These are phyloP conservation scores for Fusarium camptoceras DNA, from an alignment of 2,329 filamentous ascomycete species.

Conservation along the genomic window DNA sequence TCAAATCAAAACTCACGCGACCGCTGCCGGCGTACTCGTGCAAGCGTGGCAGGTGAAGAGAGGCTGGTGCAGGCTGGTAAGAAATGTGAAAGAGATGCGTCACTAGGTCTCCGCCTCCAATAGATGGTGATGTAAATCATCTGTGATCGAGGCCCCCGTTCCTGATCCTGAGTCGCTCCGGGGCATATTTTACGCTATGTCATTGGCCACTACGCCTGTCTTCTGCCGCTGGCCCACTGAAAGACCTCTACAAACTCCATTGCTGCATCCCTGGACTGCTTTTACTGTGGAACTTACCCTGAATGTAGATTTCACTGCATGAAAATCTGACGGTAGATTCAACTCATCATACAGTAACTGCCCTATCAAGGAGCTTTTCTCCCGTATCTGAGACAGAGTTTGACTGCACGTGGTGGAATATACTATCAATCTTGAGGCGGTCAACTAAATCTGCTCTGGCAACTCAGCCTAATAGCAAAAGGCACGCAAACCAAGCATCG, in stretches of 20 bases:
- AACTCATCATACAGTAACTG: slow-evolving; percentile 1
- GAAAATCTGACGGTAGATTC: slow-evolving; percentile 8
- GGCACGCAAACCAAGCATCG: neutral
- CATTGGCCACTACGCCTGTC: slow-evolving; percentile 13
- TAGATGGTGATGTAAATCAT: slow-evolving; percentile 39
- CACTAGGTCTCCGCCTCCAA: slow-evolving; percentile 41
- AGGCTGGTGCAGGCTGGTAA: slow-evolving; percentile 27
- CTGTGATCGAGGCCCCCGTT: slow-evolving; percentile 33
- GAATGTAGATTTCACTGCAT: slow-evolving; percentile 19
- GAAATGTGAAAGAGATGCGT: slow-evolving; percentile 38
- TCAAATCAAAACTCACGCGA: slow-evolving; percentile 42
- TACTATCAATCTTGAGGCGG: slow-evolving; percentile 4
- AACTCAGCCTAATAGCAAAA: neutral
- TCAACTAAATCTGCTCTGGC: neutral
- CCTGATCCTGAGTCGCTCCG: slow-evolving; percentile 34
- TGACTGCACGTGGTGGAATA: neutral
- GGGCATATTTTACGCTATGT: slow-evolving; percentile 16
- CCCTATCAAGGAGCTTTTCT: slow-evolving; percentile 15
- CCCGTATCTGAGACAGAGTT: slow-evolving; percentile 9
- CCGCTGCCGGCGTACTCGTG: slow-evolving; percentile 28
- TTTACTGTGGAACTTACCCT: slow-evolving; percentile 34
- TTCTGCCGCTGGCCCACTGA: slow-evolving; percentile 20
- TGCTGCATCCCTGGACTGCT: slow-evolving; percentile 7
- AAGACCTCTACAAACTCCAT: slow-evolving; percentile 3
- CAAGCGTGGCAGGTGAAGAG: slow-evolving; percentile 40